phyloP scores from a whole-genome alignment of 2,329 filamentous ascomycete species.

The Emmonsiellopsis sp. region DNA sequence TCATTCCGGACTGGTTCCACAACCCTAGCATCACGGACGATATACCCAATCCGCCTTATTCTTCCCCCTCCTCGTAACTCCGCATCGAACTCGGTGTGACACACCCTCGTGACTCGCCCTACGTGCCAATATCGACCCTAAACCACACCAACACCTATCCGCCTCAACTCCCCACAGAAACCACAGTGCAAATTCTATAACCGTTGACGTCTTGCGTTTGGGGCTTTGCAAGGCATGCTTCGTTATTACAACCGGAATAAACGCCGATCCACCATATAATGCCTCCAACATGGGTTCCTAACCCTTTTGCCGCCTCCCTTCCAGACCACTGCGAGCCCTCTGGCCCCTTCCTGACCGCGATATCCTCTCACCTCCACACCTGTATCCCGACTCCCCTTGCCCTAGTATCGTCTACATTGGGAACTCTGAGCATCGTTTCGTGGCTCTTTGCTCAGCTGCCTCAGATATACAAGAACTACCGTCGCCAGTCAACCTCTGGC shows the following conservation, averaged over 20 bases:
- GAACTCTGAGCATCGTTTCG: conserved; percentile 53
- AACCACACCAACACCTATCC: no score
- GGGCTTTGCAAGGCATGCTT: conserved; percentile 1
- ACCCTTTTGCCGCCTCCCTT: conserved; percentile 26
- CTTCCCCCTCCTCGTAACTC: no score
- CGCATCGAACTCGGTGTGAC: no score
- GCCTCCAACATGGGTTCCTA: conserved; percentile 21
- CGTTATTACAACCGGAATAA: neutral
- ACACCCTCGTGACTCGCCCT: no score
- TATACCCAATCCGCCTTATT: no score
- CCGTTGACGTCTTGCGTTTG: neutral
- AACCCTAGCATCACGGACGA: no score
- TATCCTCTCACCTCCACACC: conserved; percentile 52
- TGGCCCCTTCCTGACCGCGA: conserved; percentile 44
- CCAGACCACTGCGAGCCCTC: conserved; percentile 53
- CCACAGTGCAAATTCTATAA: neutral
- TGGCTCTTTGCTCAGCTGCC: conserved; percentile 63
- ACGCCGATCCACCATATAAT: conserved; percentile 13
- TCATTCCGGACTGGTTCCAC: no score
- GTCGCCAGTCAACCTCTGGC: conserved; percentile 53
- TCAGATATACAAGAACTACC: conserved; percentile 60
- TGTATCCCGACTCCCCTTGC: conserved; percentile 57
- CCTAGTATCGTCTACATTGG: conserved; percentile 51
- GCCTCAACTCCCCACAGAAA: neutral
- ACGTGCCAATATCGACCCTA: no score